Conservation (phyloP, 1,284 basidiomycete species). For the Porodaedalea pini region DNA sequence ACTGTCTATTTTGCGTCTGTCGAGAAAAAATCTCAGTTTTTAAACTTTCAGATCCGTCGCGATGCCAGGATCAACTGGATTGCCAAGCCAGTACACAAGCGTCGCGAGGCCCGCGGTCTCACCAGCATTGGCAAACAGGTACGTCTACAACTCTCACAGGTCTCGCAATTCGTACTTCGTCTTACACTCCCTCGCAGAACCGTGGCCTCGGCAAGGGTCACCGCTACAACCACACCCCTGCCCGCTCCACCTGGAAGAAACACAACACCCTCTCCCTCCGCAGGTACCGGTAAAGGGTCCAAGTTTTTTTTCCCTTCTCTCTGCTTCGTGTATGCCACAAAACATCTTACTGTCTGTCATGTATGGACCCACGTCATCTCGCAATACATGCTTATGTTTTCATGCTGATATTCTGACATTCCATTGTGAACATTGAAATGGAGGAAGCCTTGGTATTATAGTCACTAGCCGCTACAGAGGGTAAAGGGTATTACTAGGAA, state of each 20-base stretch:
- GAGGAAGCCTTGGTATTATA: slow-evolving; percentile 17
- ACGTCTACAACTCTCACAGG: slow-evolving; percentile 26
- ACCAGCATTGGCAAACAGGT: slow-evolving; percentile 95
- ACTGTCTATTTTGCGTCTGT: not conserved
- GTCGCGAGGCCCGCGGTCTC: slow-evolving; percentile 95
- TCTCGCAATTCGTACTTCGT: not conserved
- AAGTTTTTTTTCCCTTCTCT: slow-evolving; percentile 27
- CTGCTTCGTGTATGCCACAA: slow-evolving; percentile 18
- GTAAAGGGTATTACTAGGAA: slow-evolving; percentile 18
- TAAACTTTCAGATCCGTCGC: slow-evolving; percentile 69
- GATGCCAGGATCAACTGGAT: slow-evolving; percentile 99
- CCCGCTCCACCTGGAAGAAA: slow-evolving; percentile 91
- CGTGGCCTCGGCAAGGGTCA: slow-evolving; percentile 95
- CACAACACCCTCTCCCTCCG: slow-evolving; percentile 98
- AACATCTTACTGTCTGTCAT: slow-evolving; percentile 9
- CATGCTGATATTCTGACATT: slow-evolving; percentile 1
- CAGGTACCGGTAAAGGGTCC: slow-evolving; percentile 82
- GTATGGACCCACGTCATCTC: slow-evolving; percentile 10
- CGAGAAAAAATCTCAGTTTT: slow-evolving; percentile 9
- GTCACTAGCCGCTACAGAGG: slow-evolving; percentile 18
- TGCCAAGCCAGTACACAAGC: slow-evolving; percentile 97
- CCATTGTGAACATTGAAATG: not conserved
- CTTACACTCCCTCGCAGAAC: slow-evolving; percentile 48
- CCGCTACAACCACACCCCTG: slow-evolving; percentile 91
- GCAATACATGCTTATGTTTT: slow-evolving; percentile 16